Percentiles rank a stretch among this genome's conserved stretches.
phyloP scores from a whole-genome alignment of 2,329 filamentous ascomycete species.

The Apiospora aurea region DNA sequence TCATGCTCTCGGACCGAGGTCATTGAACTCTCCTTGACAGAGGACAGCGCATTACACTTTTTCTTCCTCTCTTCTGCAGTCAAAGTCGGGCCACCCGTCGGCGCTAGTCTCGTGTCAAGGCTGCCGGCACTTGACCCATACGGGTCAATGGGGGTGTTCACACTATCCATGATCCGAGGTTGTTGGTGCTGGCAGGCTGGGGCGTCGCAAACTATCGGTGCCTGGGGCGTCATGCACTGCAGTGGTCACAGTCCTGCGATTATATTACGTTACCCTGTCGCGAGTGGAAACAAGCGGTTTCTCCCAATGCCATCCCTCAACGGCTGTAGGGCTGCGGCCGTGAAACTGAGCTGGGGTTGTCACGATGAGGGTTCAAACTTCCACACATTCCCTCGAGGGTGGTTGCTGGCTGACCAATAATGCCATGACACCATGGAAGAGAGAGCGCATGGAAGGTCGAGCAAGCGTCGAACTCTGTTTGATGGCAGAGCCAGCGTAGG shows the following conservation, averaged over 20 bases:
- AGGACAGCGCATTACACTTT: not conserved
- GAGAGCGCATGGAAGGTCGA: not conserved
- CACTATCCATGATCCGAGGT: not conserved
- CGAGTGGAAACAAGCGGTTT: not conserved
- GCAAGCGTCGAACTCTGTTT: conserved; percentile 15
- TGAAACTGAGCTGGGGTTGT: not conserved
- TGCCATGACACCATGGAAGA: not conserved
- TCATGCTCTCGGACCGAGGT: not conserved
- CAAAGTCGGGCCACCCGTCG: not conserved
- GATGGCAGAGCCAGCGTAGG: not conserved
- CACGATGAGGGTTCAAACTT: not conserved
- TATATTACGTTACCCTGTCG: not conserved
- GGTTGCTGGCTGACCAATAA: not conserved
- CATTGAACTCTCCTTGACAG: not conserved
- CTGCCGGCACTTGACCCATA: not conserved
- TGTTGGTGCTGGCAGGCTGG: not conserved
- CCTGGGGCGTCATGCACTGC: not conserved
- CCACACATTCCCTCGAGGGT: not conserved
- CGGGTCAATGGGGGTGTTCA: not conserved
- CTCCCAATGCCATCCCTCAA: not conserved
- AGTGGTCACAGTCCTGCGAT: not conserved
- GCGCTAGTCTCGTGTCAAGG: not conserved
- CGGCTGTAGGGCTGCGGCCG: conserved; percentile 3
- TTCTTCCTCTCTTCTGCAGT: not conserved
- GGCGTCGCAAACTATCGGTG: not conserved